Base-by-base conservation (phyloP, 345 rosid species). In the Corymbia maculata region DNA sequence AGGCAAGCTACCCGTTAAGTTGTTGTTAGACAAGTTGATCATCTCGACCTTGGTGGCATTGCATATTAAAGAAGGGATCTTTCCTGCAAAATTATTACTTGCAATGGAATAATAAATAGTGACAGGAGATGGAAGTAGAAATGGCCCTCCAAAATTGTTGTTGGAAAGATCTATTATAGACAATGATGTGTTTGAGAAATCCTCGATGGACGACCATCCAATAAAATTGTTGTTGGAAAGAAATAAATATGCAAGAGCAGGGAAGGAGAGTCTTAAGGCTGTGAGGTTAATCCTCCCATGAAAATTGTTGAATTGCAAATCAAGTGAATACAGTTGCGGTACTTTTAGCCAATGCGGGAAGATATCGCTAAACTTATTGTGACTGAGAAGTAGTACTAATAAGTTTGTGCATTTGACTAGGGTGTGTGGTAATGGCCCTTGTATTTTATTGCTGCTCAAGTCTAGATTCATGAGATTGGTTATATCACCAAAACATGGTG, bases 331-430 rank as follows among this genome's bases (percentile, higher is more conserved):
- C 55, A 52, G 7, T 1, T 17, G 7, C 0, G 4, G 55, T 52
- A 21, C 3, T 52, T 52, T 0, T 0, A 17, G 0, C 55, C 55
- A 52, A 52, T 52, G 4, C 15, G 55, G 55, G 3, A 52, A 52
- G 0, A 52, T 52, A 52, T 52, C 55, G 15, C 3, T 52, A 0
- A 52, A 52, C 55, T 3, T 0, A 3, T 52, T 52, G 22, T 52
- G 0, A 52, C 0, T 52, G 22, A 52, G 55, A 52, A 0, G 0
- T 52, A 52, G 4, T 2, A 0, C 3, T 2, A 0, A 52, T 0
- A 52, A 17, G 0, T 52, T 52, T 21, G 5, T 6, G 7, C 55
- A 52, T 52, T 52, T 52, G 3, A 2, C 55, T 52, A 52, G 55
- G 55, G 55, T 0, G 21, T 1, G 55, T 0, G 55, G 22, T 52